phyloP scores from a whole-genome alignment of 192 early-diverging fungal genomes.

The Pilobolus umbonatus region DNA sequence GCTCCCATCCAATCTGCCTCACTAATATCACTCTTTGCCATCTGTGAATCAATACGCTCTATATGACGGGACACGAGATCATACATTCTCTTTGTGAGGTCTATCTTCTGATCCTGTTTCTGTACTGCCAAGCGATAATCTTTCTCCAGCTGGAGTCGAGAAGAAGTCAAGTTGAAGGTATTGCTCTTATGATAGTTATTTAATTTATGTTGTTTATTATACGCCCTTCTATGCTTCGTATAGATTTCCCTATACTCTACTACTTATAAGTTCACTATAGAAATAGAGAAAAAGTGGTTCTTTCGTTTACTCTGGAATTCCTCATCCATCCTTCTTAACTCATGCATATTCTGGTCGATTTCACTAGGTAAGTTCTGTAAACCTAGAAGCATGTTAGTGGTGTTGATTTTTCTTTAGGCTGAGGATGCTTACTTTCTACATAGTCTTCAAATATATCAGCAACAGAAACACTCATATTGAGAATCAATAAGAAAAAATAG shows the following conservation, averaged over 20 bases:
- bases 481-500: background rate
- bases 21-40: constrained; percentile 25
- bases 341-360: constrained; percentile 49
- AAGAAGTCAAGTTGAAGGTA: background rate
- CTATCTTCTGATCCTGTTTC: constrained; percentile 53
- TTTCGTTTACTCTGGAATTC: constrained; percentile 44
- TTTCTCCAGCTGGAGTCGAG: constrained; percentile 32
- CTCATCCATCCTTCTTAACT: constrained; percentile 32
- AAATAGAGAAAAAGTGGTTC: constrained; percentile 49
- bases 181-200: background rate
- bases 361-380: constrained; percentile 50
- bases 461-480: constrained; percentile 25
- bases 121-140: constrained; percentile 43
- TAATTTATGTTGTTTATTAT: background rate
- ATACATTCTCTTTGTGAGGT: constrained; percentile 40
- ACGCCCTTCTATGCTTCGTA: constrained; percentile 15
- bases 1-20: constrained; percentile 26
- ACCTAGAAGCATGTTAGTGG: constrained; percentile 23
- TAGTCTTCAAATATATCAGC: constrained; percentile 52
- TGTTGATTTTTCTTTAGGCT: background rate
- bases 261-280: background rate
- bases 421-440: constrained; percentile 44
- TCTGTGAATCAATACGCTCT: constrained; percentile 34
- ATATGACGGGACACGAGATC: constrained; percentile 44
- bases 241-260: constrained; percentile 16